A percentile compares a stretch with the other conserved stretches of the same genome.
These are phyloP conservation scores for Hibiscus tridactylites DNA, from an alignment of 345 rosid genomes.

Conservation along the genomic window DNA sequence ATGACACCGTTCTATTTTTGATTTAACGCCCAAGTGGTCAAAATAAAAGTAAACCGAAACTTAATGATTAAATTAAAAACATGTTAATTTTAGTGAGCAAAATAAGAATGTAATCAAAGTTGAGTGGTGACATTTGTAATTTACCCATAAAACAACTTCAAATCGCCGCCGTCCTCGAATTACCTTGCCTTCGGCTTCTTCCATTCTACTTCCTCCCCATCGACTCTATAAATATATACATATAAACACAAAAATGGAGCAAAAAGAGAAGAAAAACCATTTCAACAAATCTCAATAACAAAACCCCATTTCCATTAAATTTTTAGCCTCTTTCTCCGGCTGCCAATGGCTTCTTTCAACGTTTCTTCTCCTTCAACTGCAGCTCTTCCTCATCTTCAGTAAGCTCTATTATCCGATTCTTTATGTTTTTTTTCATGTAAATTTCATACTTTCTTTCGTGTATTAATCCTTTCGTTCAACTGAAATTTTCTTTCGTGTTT, in stretches of 20 bases:
- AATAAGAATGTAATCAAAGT: too few species aligned
- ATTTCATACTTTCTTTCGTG: background rate
- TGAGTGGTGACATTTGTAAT: too few species aligned
- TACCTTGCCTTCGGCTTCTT: background rate
- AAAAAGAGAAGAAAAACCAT: too few species aligned
- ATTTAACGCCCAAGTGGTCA: too few species aligned
- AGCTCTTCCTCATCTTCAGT: constrained; percentile 31
- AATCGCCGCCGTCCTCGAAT: background rate
- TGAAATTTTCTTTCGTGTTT: background rate
- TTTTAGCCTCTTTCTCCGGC: background rate
- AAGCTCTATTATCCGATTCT: constrained; percentile 1
- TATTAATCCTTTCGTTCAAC: background rate
- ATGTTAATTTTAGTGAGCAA: too few species aligned
- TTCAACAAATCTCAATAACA: too few species aligned
- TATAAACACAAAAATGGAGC: background rate
- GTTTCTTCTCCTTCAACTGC: constrained; percentile 32
- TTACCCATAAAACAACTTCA: background rate
- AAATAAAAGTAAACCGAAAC: too few species aligned
- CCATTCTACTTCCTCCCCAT: constrained; percentile 3
- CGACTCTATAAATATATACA: background rate
- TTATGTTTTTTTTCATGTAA: background rate
- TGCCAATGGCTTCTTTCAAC: constrained; percentile 34
- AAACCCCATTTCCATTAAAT: too few species aligned
- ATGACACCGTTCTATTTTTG: too few species aligned
- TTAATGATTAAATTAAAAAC: too few species aligned